Evolutionary conservation across 78 protist species (phyloP).

Genomic region (Dictyostelium intermedium): DNA sequence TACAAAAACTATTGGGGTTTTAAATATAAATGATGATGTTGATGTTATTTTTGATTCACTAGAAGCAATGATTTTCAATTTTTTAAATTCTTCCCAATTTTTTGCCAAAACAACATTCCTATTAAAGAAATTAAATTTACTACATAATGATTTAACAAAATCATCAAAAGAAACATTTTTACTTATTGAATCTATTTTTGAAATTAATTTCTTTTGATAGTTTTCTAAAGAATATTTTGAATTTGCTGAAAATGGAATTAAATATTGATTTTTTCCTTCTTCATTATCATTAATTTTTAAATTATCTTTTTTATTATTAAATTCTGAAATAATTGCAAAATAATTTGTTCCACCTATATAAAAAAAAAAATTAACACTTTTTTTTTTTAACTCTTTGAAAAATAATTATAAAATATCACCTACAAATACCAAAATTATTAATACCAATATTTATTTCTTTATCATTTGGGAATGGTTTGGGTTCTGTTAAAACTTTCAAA

Average conservation of each 20-base stretch:
- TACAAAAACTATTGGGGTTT: conserved; percentile 36
- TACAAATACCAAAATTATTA: conserved; percentile 83
- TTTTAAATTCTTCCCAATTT: background rate
- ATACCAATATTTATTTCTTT: conserved; percentile 52
- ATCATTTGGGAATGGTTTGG: conserved; percentile 16
- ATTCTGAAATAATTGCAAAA: too few species aligned
- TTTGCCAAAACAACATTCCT: background rate
- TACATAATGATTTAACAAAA: background rate
- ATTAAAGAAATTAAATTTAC: too few species aligned
- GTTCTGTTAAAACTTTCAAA: conserved; percentile 17
- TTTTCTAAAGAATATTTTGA: conserved; percentile 24
- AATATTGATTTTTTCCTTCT: too few species aligned
- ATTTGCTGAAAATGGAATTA: conserved; percentile 58
- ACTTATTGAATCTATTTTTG: background rate
- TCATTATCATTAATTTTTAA: too few species aligned
- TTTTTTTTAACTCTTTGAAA: too few species aligned
- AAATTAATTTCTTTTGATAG: background rate
- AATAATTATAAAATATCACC: too few species aligned
- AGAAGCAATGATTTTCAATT: background rate
- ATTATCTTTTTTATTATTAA: too few species aligned
- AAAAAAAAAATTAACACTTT: too few species aligned
- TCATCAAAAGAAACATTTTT: background rate
- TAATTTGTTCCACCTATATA: conserved; percentile 17
- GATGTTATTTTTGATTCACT: too few species aligned
- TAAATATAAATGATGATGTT: too few species aligned